phyloP scores from a whole-genome alignment of 2,329 filamentous ascomycete genomes.

The Hypoxylon sp. region DNA sequence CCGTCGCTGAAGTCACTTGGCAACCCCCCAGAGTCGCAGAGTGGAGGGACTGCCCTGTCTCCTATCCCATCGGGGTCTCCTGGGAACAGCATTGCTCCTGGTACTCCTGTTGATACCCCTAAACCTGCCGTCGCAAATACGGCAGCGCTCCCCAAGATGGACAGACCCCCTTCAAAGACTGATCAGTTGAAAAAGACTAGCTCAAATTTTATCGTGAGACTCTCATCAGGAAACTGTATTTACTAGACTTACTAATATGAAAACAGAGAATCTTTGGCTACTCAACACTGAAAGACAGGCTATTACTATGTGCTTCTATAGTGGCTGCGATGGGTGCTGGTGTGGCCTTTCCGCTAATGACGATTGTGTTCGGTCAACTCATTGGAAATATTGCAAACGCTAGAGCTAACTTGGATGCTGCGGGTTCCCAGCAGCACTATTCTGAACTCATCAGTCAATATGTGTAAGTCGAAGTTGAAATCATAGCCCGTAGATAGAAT shows the following conservation, averaged over 20 bases:
- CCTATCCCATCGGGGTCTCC: conserved; percentile 42
- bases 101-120: conserved; percentile 25
- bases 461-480: conserved; percentile 53
- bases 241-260: conserved; percentile 22
- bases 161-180: conserved; percentile 31
- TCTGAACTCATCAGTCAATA: conserved; percentile 57
- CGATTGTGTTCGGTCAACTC: conserved; percentile 66
- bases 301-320: conserved; percentile 43
- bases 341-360: conserved; percentile 59
- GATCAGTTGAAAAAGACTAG: conserved; percentile 39
- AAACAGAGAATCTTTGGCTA: conserved; percentile 49
- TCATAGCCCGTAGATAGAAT: not conserved
- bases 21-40: conserved; percentile 36
- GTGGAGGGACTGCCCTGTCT: conserved; percentile 32
- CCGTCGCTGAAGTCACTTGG: conserved; percentile 42
- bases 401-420: conserved; percentile 35
- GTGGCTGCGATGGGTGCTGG: conserved; percentile 47
- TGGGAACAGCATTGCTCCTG: conserved; percentile 29
- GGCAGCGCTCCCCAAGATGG: conserved; percentile 23
- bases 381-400: conserved; percentile 60
- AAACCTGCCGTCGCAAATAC: conserved; percentile 22
- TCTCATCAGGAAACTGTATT: not conserved
- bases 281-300: conserved; percentile 46
- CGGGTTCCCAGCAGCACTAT: conserved; percentile 41
- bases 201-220: conserved; percentile 45